Evolutionary conservation across 129 eudicot genomes (phyloP).

Genomic region (Pittosporum tobira): DNA sequence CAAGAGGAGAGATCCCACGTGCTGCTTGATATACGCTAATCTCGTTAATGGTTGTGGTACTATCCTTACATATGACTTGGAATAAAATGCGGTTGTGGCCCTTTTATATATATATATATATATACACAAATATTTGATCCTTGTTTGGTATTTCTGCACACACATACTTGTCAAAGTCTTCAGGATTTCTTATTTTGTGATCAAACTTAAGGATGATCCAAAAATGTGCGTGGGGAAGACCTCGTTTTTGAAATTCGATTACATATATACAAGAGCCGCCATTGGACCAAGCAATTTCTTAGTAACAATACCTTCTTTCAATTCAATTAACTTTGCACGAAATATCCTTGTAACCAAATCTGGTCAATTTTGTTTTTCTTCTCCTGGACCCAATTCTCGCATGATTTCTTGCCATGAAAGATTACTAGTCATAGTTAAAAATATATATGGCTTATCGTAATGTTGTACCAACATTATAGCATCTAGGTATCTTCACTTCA

Average conservation of each 20-base stretch:
- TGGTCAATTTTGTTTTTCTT: constrained; percentile 9
- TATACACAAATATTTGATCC: not conserved
- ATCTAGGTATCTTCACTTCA: constrained; percentile 7
- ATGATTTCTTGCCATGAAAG: constrained; percentile 1
- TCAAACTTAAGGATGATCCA: not conserved
- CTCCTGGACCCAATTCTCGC: not conserved
- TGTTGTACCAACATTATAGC: constrained; percentile 11
- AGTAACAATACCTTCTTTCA: not conserved
- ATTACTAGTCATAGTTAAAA: constrained; percentile 18
- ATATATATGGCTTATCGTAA: constrained; percentile 14
- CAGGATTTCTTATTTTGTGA: not conserved
- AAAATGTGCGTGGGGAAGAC: constrained; percentile 6
- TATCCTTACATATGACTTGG: too few relatives aligned
- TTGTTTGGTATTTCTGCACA: constrained; percentile 4
- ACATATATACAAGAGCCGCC: constrained; percentile 1
- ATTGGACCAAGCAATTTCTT: constrained; percentile 5
- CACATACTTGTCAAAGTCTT: not conserved
- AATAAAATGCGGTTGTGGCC: too few relatives aligned
- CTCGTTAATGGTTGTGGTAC: too few relatives aligned
- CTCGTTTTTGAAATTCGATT: constrained; percentile 18
- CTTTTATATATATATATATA: too few relatives aligned
- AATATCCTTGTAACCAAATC: constrained; percentile 14
- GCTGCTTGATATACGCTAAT: too few relatives aligned
- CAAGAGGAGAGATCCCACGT: too few relatives aligned
- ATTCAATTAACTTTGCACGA: not conserved